phyloP scores from a whole-genome alignment of 1,284 basidiomycete species.

The Leccinum olivaceoglutinosum region DNA sequence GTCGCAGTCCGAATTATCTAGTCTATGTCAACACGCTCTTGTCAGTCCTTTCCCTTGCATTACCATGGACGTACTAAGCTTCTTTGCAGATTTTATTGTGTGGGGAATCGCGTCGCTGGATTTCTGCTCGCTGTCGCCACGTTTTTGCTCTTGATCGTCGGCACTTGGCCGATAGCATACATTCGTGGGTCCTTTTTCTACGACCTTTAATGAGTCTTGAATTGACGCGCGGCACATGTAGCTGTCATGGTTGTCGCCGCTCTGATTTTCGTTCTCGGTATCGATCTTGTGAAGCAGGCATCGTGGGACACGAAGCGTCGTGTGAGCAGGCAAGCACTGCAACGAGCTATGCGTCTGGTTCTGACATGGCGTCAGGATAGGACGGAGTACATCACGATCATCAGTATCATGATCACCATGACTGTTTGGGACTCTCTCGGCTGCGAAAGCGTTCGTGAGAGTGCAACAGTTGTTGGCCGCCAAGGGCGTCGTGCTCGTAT shows the following conservation, averaged over 20 bases:
- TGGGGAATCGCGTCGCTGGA: slow-evolving; percentile 80
- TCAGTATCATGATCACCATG: slow-evolving; percentile 87
- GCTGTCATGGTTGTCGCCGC: slow-evolving; percentile 90
- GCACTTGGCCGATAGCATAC: slow-evolving; percentile 82
- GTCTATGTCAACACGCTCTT: slow-evolving; percentile 90
- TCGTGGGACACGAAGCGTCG: slow-evolving; percentile 93
- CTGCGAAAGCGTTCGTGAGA: slow-evolving; percentile 92
- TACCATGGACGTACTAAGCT: slow-evolving; percentile 2
- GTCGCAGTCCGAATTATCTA: slow-evolving; percentile 66
- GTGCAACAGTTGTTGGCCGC: slow-evolving; percentile 79
- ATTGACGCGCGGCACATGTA: slow-evolving; percentile 41
- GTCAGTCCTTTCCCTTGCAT: slow-evolving; percentile 37
- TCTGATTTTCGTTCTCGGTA: slow-evolving; percentile 91
- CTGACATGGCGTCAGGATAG: slow-evolving; percentile 28
- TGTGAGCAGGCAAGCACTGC: slow-evolving; percentile 63
- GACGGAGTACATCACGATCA: slow-evolving; percentile 76
- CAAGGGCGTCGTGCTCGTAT: slow-evolving; percentile 79
- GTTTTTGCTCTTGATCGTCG: slow-evolving; percentile 66
- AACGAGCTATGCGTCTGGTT: background rate
- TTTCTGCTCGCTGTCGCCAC: slow-evolving; percentile 21
- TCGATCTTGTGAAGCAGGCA: slow-evolving; percentile 93
- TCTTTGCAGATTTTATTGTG: slow-evolving; percentile 76
- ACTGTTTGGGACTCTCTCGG: slow-evolving; percentile 93
- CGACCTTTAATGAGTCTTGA: background rate
- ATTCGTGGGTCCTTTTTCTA: slow-evolving; percentile 61